Evolutionary conservation across 768 basidiomycete genomes (phyloP), one percentile per base, ranked within the genome.

Genomic region (Tylopilus sp.): DNA sequence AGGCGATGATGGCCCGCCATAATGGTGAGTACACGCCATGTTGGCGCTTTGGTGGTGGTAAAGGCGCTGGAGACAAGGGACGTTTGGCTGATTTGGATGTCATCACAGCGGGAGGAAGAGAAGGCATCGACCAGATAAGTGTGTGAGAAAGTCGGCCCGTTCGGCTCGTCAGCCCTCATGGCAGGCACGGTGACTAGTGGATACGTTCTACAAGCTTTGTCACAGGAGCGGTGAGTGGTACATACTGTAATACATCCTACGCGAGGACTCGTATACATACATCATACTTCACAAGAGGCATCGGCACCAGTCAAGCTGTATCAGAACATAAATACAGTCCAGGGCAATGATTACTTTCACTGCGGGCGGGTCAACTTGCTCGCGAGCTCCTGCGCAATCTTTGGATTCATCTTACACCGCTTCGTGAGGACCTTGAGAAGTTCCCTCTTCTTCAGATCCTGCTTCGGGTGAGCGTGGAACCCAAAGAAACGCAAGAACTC

Each of bases 31-130:
- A 39, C 11, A 41, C 41, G 44, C 58, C 56, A 56, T 79, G 81
- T 11, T 74, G 57, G 22, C 85, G 82, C 67, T 87, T 89, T 42
- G 81, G 57, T 13, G 77, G 73, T 15, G 81, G 83, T n/a, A 84
- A 65, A 3, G 70, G 61, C 1, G 69, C 70, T 40, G 76, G 73
- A 5, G 82, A 79, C 35, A 78, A 57, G n/a, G 59, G 55, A 52
- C 74, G 82, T 63, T 85, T 85, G 21, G 70, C 71, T 18, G 47
- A 26, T 50, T 48, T 60, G 39, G 55, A 43, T 6, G 52, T 26
- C 80, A 81, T 80, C 57, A 58, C 49, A 30, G 38, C 17, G 18
- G n/a, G 17, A 39, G 15, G 6, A 11, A n/a, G 43, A 6, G 33
- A n/a, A n/a, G n/a, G n/a, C n/a, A n/a, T n/a, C n/a, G n/a, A n/a